Base-by-base conservation (phyloP, 768 basidiomycete genomes). In the Lyophyllum decastes region DNA sequence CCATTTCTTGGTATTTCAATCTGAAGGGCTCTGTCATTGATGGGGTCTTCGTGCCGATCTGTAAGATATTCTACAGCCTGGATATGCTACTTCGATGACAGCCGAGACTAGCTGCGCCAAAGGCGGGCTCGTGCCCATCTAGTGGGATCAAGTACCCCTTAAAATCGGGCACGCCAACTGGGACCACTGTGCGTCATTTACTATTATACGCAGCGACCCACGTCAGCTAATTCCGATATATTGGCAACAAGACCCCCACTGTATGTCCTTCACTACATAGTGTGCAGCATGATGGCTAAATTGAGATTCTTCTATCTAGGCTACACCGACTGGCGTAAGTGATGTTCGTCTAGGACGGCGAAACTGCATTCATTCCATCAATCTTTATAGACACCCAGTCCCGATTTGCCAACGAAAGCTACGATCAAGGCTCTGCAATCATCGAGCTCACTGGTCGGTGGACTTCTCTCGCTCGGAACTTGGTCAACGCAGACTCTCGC, bases 11-110 rank as follows among this genome's bases (percentile, higher is more conserved):
- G 79, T 88, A 87, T 68, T 87, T 85, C 73, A 79, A 89, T 64
- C 57, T 88, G 55, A 72, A 77, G 65, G 88, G 89, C 43, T 87
- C 86, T n/a, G 65, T 82, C 26, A 78, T 89, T 49, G 88, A 90
- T 64, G 89, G 89, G 14, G 63, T 63, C 2, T 89, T 89, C 58
- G 72, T 83, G 26, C 77, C 82, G 4, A 88, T 89, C 55, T 64
- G 87, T 88, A 61, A 50, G 80, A 64, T 38, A 16, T 17, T 16
- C 10, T n/a, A 16, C 40, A n/a, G 16, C n/a, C 16, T 4, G 10
- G n/a, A 19, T 46, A 9, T 7, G 22, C 38, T 10, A 8, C n/a
- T n/a, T 38, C 30, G 17, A 9, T 48, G 16, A 47, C 24, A 25
- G 21, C 5, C 43, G 27, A 43, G 3, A 43, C 33, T 35, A 89